phyloP scores from a whole-genome alignment of 441 rosid species.

The Erodium texanum region DNA sequence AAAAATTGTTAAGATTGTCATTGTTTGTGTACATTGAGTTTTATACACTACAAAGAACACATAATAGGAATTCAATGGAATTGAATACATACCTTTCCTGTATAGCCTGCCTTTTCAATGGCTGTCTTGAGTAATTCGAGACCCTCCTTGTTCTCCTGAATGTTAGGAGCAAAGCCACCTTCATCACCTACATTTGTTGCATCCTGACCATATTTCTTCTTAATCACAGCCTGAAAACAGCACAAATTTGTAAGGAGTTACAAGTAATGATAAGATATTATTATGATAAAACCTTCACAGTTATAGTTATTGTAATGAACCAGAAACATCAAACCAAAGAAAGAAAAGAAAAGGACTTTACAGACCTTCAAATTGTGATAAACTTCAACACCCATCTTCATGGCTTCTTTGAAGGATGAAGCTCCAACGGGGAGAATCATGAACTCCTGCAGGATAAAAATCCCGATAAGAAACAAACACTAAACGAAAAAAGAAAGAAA shows the following conservation, averaged over 20 bases:
- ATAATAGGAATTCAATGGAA: background rate
- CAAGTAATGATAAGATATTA: too few species aligned
- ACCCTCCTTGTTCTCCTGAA: slow-evolving; percentile 29
- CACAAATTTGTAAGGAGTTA: background rate
- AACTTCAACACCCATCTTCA: slow-evolving; percentile 96
- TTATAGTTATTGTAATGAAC: background rate
- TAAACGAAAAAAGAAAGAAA: background rate
- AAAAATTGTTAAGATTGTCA: background rate
- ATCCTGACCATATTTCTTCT: slow-evolving; percentile 48
- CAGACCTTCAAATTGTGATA: slow-evolving; percentile 84
- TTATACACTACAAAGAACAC: background rate
- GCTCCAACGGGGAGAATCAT: slow-evolving; percentile 94
- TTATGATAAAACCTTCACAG: background rate
- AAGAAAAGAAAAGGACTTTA: background rate
- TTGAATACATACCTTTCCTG: slow-evolving; percentile 54
- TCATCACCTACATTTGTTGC: slow-evolving; percentile 45
- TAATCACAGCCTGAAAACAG: slow-evolving; percentile 34
- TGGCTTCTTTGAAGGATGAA: slow-evolving; percentile 79
- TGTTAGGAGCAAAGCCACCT: slow-evolving; percentile 49
- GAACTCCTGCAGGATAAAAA: slow-evolving; percentile 52
- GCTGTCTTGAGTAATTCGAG: slow-evolving; percentile 91
- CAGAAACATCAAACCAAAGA: background rate
- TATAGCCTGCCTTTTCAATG: slow-evolving; percentile 88
- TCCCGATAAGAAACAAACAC: background rate
- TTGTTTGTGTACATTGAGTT: background rate